Percentiles rank a stretch among this genome's conserved stretches.
These are phyloP conservation scores for Xylariaceae sp. DNA, from an alignment of 2,329 filamentous ascomycete genomes.

Conservation along the genomic window DNA sequence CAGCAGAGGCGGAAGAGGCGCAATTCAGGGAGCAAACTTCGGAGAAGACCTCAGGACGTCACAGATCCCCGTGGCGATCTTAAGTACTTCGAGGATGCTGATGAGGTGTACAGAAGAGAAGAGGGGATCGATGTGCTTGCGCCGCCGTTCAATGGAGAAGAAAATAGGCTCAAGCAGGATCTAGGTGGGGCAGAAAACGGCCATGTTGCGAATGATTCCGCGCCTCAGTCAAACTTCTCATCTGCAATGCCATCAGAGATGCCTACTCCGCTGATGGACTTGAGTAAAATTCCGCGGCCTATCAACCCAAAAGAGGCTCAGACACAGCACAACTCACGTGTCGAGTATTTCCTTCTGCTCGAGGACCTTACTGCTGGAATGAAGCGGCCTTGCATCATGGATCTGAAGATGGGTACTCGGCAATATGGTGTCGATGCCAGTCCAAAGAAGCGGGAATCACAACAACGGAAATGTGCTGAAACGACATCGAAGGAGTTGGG, in stretches of 20 bases:
- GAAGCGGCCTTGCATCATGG: conserved; percentile 94
- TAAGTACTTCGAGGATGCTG: conserved; percentile 89
- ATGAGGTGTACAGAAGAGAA: conserved; percentile 78
- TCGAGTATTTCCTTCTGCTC: conserved; percentile 89
- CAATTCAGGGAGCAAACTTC: conserved; percentile 84
- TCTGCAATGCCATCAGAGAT: conserved; percentile 40
- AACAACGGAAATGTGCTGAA: conserved; percentile 86
- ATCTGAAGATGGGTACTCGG: conserved; percentile 97
- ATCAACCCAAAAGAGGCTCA: conserved; percentile 79
- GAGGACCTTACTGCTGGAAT: conserved; percentile 96
- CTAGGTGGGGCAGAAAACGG: conserved; percentile 2
- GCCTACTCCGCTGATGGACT: conserved; percentile 43
- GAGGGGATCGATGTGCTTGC: conserved; percentile 52
- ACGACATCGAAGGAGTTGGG: conserved; percentile 92
- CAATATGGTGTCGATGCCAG: conserved; percentile 93
- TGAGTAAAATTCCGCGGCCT: conserved; percentile 58
- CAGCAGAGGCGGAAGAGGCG: conserved; percentile 64
- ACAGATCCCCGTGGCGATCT: conserved; percentile 72
- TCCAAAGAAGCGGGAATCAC: conserved; percentile 90
- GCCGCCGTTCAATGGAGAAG: conserved; percentile 11
- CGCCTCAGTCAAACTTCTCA: conserved; percentile 40
- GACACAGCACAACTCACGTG: conserved; percentile 63
- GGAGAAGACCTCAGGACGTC: conserved; percentile 73
- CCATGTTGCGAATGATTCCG: conserved; percentile 10
- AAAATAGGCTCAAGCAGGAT: conserved; percentile 12